These are phyloP conservation scores for Pisolithus marmoratus DNA, from an alignment of 768 basidiomycete genomes.

Conservation along the genomic window DNA sequence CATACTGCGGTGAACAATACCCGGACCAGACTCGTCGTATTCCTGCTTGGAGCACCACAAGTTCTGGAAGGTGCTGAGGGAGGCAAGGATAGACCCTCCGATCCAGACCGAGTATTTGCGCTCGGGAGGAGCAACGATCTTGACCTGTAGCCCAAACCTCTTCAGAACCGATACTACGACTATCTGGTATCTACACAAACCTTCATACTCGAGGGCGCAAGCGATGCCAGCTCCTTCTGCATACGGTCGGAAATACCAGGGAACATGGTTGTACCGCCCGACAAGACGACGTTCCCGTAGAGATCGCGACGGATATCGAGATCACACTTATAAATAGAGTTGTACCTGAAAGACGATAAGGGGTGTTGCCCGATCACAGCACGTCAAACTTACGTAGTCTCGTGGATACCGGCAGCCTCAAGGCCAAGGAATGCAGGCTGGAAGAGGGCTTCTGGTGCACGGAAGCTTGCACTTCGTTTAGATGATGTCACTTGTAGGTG, in stretches of 20 bases:
- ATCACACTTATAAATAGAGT: conserved; percentile 65
- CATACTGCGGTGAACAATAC: conserved; percentile 74
- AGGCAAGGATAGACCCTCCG: conserved; percentile 81
- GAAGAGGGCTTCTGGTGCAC: conserved; percentile 53
- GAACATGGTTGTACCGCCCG: conserved; percentile 93
- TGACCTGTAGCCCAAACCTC: conserved; percentile 44
- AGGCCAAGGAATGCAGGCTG: conserved; percentile 56
- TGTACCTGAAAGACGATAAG: conserved; percentile 33
- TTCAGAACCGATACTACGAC: background rate
- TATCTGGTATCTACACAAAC: conserved; percentile 23
- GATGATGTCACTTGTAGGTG: background rate
- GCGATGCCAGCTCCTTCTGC: conserved; percentile 86
- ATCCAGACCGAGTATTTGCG: conserved; percentile 97
- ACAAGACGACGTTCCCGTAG: conserved; percentile 39
- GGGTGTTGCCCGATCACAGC: background rate
- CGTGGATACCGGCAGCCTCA: conserved; percentile 81
- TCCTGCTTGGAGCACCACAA: conserved; percentile 93
- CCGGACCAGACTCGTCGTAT: conserved; percentile 82
- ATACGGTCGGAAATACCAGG: conserved; percentile 93
- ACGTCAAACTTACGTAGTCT: conserved; percentile 44
- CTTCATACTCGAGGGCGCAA: conserved; percentile 85
- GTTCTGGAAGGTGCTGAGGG: conserved; percentile 93
- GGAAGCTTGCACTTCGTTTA: conserved; percentile 35
- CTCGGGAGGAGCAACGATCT: conserved; percentile 91
- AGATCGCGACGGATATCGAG: conserved; percentile 47